Evolutionary conservation across 139 green algal species (phyloP), one percentile per base, ranked within the genome.

Genomic region (Monoraphidium neglectum): DNA sequence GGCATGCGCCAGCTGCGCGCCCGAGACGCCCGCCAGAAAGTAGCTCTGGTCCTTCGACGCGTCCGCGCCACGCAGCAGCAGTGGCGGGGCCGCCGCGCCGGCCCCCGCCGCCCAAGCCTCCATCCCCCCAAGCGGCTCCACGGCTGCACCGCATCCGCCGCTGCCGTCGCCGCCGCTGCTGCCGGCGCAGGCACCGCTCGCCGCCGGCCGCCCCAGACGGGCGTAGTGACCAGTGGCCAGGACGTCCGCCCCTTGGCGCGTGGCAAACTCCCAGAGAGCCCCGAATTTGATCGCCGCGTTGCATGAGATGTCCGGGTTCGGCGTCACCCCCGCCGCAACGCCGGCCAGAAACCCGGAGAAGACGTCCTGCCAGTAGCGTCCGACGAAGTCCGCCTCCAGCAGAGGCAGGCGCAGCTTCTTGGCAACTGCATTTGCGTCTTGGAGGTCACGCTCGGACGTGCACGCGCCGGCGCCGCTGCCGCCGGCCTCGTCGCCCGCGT

Each of bases 211-310:
- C 21, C 8, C 43, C 51, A 96, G 46, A 6, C 87, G 82, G 0
- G 90, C 91, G 54, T 95, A 96, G 74, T 96, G 92, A 4, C 92
- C 92, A 0, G 91, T 96, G 15, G 87, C 90, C n/a, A 96, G 53
- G 33, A 61, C 60, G 35, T 90, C 81, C 33, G 89, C 84, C 12
- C 92, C 92, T 66, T 87, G 70, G 0, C 24, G 12, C 8, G 47
- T 21, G 1, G 82, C 90, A 77, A 82, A 83, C 0, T 79, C 40
- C 37, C 91, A 73, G 66, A 96, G 76, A 1, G 86, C 84, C 3
- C 79, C 88, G 84, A 96, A 96, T 77, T 97, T 97, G 80, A 97
- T 93, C 82, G 87, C 64, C 38, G 86, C 81, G 87, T 97, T 97
- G 84, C 93, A 97, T 23, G 75, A 81, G 16, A 97, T 83, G 85